A percentile compares a stretch with the other conserved stretches of the same genome.
These are phyloP conservation scores for Microcyclosporella mali DNA, from an alignment of 2,329 filamentous ascomycete genomes.

Conservation along the genomic window DNA sequence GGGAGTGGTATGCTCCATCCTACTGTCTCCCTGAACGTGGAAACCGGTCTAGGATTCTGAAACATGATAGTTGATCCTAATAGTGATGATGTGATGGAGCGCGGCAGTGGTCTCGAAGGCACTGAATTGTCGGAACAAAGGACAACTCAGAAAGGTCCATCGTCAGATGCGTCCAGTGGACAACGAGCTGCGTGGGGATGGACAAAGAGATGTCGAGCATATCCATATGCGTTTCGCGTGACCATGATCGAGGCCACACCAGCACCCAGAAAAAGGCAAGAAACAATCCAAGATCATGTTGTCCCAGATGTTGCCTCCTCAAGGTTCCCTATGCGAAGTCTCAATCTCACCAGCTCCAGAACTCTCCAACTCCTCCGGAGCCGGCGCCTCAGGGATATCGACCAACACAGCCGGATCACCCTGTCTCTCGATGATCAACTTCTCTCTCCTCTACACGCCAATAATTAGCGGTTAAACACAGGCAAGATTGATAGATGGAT, in stretches of 20 bases:
- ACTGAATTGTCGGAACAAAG: constrained; percentile 5
- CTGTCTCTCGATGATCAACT: constrained; percentile 33
- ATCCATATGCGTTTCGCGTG: no score
- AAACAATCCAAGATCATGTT: no score
- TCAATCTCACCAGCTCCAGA: constrained; percentile 8
- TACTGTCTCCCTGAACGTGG: constrained; percentile 16
- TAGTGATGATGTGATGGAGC: no score
- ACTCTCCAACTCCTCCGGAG: constrained; percentile 40
- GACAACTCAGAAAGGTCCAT: neutral
- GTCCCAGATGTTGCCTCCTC: no score
- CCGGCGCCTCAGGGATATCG: constrained; percentile 39
- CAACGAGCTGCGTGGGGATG: neutral
- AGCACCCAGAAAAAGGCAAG: no score
- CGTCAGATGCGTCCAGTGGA: neutral
- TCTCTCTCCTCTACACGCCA: constrained; percentile 22
- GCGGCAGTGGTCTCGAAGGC: neutral
- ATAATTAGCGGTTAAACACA: neutral
- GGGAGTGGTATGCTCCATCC: constrained; percentile 17
- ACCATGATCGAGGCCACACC: no score
- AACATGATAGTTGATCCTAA: constrained; percentile 14
- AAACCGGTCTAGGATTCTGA: constrained; percentile 21
- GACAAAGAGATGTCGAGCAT: neutral
- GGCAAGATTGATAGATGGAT: neutral
- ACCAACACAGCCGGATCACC: constrained; percentile 42
- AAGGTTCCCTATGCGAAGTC: neutral